Evolutionary conservation across 768 basidiomycete species (phyloP), one percentile per base, ranked within the genome.

Genomic region (Asterophora lycoperdoides): DNA sequence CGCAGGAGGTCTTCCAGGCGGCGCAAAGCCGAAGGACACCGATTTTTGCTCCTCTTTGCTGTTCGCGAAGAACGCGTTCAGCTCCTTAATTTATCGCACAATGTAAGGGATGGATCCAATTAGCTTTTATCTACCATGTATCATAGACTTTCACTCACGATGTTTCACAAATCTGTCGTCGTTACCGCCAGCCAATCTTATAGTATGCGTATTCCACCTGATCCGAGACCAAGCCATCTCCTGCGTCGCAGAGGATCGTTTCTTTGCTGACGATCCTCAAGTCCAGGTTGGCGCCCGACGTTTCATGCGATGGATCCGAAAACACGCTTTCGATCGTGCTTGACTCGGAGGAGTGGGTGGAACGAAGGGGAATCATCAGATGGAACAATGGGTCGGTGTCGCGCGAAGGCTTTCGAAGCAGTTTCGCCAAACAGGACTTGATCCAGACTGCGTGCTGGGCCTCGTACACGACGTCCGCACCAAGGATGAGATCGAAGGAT

Each of bases 391-490:
- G 52, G 49, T 60, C 57, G 2, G 44, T 37, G 15, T 36, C 33
- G 5, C 14, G 36, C 4, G 48, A 30, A 5, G 68, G 65, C 39
- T 63, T 66, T 35, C 58, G 63, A 5, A 93, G 74, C 13, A 81
- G 69, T 11, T 49, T 68, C 18, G 60, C 61, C 7, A 89, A 77
- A 42, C 84, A 86, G 0, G 62, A 58, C 53, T 77, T 79, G 55
- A 93, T 85, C 86, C 84, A 90, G 0, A 60, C 41, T 0, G 85
- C 83, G 60, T 92, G 89, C 20, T 76, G 64, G 0, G 79, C 69
- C 57, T 91, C 81, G 66, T 93, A 93, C 5, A 92, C 68, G 49
- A 92, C 81, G 57, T 93, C 89, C n/a, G 90, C 87, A 0, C 84
- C 91, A 19, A 91, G 70, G 9, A 92, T 68, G 8, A 89, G 58